Percentiles rank a stretch among this genome's conserved stretches.
phyloP scores from a whole-genome alignment of 2,329 filamentous ascomycete genomes.

The Didymella glomerata region DNA sequence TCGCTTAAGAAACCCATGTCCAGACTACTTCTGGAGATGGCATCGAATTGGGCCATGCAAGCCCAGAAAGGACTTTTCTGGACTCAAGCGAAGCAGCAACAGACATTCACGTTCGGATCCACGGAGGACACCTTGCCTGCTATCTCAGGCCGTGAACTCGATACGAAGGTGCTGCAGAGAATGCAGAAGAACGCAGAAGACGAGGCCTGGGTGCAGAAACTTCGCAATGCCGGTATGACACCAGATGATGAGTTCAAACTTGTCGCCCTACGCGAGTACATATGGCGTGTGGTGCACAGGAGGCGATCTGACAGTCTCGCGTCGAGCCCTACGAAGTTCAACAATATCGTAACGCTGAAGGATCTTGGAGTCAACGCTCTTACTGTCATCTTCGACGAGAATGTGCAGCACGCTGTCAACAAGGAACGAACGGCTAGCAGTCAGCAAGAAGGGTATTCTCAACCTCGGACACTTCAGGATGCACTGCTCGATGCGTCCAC shows the following conservation, averaged over 20 bases:
- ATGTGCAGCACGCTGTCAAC: slow-evolving; percentile 58
- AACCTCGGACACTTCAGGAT: slow-evolving; percentile 83
- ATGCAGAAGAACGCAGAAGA: slow-evolving; percentile 87
- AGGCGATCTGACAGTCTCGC: slow-evolving; percentile 65
- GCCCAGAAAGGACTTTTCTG: slow-evolving; percentile 86
- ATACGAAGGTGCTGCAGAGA: slow-evolving; percentile 66
- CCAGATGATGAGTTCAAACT: slow-evolving; percentile 90
- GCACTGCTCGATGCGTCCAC: slow-evolving; percentile 91
- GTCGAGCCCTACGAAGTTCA: slow-evolving; percentile 60
- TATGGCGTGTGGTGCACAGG: slow-evolving; percentile 83
- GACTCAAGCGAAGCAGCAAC: slow-evolving; percentile 76
- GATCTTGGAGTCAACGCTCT: slow-evolving; percentile 81
- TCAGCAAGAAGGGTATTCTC: slow-evolving; percentile 46
- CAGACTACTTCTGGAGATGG: slow-evolving; percentile 82
- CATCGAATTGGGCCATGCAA: slow-evolving; percentile 84
- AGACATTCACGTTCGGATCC: slow-evolving; percentile 72
- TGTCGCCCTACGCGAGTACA: slow-evolving; percentile 84
- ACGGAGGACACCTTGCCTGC: slow-evolving; percentile 62
- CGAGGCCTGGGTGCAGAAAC: slow-evolving; percentile 86
- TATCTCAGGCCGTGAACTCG: slow-evolving; percentile 65
- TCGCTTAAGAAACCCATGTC: slow-evolving; percentile 83
- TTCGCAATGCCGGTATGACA: slow-evolving; percentile 83
- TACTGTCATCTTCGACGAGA: slow-evolving; percentile 91
- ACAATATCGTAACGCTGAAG: slow-evolving; percentile 77
- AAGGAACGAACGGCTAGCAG: slow-evolving; percentile 39